These are phyloP conservation scores for Cenchrus americanus DNA, from an alignment of 176 grass and related monocot genomes.

Conservation along the genomic window DNA sequence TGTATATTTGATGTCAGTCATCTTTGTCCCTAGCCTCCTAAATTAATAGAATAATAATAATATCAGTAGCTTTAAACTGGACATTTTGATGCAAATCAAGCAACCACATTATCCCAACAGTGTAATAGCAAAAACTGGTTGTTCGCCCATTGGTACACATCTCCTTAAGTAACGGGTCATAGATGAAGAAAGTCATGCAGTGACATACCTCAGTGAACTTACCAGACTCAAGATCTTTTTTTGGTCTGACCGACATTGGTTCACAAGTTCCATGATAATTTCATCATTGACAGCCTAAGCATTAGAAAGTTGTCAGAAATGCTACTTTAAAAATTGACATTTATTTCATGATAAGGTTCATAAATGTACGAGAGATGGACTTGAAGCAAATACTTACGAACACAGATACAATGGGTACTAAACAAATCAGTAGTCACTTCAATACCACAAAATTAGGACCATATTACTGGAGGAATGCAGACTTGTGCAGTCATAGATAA, in stretches of 20 bases:
- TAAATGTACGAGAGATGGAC: neutral
- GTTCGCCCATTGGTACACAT: neutral
- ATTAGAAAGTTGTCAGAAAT: neutral
- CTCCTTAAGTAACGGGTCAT: neutral
- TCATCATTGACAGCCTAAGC: slow-evolving; percentile 79
- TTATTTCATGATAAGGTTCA: neutral
- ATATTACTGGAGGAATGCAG: neutral
- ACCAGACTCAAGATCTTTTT: slow-evolving; percentile 66
- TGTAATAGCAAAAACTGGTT: neutral
- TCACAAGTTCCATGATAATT: slow-evolving; percentile 76
- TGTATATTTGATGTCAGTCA: neutral
- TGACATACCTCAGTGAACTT: slow-evolving; percentile 62
- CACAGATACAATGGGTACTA: neutral
- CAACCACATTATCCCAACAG: neutral
- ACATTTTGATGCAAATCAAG: neutral
- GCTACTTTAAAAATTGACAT: neutral
- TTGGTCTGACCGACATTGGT: slow-evolving; percentile 70
- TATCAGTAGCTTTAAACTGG: neutral
- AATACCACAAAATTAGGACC: neutral
- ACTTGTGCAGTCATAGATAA: neutral
- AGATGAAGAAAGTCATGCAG: slow-evolving; percentile 24
- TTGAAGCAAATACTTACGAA: neutral
- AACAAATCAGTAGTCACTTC: slow-evolving; percentile 12
- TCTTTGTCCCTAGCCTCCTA: neutral
- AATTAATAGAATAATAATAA: neutral